Evolutionary conservation across 148 eudicot species (phyloP).

Genomic region (Rhododendron ovatum): DNA sequence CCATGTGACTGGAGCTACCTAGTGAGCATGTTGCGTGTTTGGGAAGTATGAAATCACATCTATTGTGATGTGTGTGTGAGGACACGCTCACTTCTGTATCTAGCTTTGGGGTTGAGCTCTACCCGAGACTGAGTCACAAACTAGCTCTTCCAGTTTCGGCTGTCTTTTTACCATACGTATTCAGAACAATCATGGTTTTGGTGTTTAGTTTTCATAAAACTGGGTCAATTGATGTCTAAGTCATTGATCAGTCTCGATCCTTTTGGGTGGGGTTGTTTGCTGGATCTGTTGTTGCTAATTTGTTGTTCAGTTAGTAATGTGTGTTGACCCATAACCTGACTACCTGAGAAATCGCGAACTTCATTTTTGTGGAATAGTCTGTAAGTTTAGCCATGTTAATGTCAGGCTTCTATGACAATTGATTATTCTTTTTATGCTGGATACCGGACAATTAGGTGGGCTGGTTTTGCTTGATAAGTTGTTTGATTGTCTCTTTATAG

Average conservation of each 20-base stretch:
- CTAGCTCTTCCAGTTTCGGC: neutral
- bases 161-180: neutral
- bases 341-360: neutral
- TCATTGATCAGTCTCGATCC: neutral
- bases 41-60: neutral
- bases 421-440: neutral
- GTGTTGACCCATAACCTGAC: neutral
- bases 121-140: neutral
- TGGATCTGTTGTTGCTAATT: neutral
- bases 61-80: neutral
- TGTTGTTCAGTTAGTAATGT: neutral
- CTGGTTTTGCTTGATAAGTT: neutral
- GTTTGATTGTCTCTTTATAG: neutral
- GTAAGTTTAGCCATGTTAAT: neutral
- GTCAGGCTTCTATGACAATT: neutral
- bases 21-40: neutral
- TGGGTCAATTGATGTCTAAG: neutral
- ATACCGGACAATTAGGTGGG: neutral
- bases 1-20: neutral
- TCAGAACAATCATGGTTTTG: neutral
- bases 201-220: neutral
- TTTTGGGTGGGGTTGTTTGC: neutral
- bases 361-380: neutral
- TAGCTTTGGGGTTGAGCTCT: neutral
- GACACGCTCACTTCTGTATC: neutral